A percentile compares a stretch with the other conserved stretches of the same genome.
Conservation (phyloP, 2,329 filamentous ascomycete species). For the Arthroderma sp. region DNA sequence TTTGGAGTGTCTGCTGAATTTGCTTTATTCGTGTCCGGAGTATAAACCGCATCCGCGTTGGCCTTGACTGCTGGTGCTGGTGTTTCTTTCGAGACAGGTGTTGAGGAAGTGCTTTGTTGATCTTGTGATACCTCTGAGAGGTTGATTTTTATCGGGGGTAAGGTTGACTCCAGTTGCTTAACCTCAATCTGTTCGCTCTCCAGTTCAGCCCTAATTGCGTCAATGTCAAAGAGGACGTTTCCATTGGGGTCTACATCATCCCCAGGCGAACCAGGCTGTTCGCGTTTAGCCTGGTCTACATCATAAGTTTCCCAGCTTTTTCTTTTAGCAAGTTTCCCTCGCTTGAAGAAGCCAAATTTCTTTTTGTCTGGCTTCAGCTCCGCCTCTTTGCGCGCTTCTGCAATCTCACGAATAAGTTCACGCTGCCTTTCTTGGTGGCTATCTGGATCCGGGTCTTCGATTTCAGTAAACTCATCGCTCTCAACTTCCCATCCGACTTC, state of each 20-base stretch:
- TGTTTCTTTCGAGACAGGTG: not conserved
- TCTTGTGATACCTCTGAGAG: slow-evolving; percentile 19
- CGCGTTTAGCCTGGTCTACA: slow-evolving; percentile 36
- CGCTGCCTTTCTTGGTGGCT: slow-evolving; percentile 77
- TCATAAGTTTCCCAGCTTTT: slow-evolving; percentile 94
- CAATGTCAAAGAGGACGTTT: slow-evolving; percentile 78
- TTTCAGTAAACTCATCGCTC: slow-evolving; percentile 88
- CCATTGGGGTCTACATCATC: slow-evolving; percentile 22
- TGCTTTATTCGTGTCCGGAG: not conserved
- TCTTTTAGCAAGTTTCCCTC: slow-evolving; percentile 60
- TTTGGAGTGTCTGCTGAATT: not conserved
- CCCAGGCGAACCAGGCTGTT: slow-evolving; percentile 16
- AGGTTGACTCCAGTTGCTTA: slow-evolving; percentile 71
- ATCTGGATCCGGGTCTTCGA: slow-evolving; percentile 93
- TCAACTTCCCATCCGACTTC: slow-evolving; percentile 85
- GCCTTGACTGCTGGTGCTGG: not conserved
- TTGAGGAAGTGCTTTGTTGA: not conserved
- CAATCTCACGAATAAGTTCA: slow-evolving; percentile 91
- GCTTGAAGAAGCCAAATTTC: slow-evolving; percentile 65
- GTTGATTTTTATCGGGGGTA: slow-evolving; percentile 79
- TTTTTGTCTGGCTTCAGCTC: slow-evolving; percentile 65
- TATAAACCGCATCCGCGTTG: not conserved
- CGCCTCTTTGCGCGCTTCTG: slow-evolving; percentile 77
- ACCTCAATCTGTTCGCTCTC: slow-evolving; percentile 58
- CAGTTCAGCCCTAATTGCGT: slow-evolving; percentile 79